A percentile compares a stretch with the other conserved stretches of the same genome.
Evolutionary conservation across 2,329 filamentous ascomycete genomes (phyloP).

Genomic region (Gyromitra esculenta): DNA sequence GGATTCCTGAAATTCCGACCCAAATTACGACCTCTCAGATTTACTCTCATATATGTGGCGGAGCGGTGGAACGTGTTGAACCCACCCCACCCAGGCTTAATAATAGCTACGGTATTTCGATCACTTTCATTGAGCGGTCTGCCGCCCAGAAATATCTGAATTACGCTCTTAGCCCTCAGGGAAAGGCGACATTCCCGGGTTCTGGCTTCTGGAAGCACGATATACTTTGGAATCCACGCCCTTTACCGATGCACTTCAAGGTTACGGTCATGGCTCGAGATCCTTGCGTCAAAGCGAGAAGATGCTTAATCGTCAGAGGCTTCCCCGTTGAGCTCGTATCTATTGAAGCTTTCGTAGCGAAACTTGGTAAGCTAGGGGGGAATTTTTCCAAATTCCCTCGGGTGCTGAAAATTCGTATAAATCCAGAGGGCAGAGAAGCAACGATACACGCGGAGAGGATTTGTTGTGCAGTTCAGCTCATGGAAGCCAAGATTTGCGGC

Average conservation of each 20-base stretch:
- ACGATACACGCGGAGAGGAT: constrained; percentile 13
- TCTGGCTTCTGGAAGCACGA: constrained; percentile 12
- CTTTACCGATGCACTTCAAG: neutral
- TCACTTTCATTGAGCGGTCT: constrained; percentile 17
- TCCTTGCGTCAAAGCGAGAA: constrained; percentile 11
- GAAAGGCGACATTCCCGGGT: constrained; percentile 7
- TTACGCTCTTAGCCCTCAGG: constrained; percentile 1
- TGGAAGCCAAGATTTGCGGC: constrained; percentile 22
- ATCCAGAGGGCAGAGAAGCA: neutral
- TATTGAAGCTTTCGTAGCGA: neutral
- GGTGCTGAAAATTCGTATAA: neutral
- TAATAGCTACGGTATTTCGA: constrained; percentile 10
- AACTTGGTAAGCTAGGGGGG: neutral
- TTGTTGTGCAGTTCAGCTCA: constrained; percentile 15
- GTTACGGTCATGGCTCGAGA: neutral
- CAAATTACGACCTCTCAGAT: neutral
- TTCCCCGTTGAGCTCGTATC: neutral
- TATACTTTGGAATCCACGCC: constrained; percentile 1
- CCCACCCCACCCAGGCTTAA: neutral
- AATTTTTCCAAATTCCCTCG: neutral
- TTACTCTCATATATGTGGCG: neutral
- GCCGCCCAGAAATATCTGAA: constrained; percentile 1
- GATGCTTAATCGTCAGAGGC: constrained; percentile 17
- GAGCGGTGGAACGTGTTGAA: constrained; percentile 27
- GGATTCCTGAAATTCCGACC: neutral